Evolutionary conservation across 805 yeast genomes (phyloP).

Genomic region (Lachancea waltii): DNA sequence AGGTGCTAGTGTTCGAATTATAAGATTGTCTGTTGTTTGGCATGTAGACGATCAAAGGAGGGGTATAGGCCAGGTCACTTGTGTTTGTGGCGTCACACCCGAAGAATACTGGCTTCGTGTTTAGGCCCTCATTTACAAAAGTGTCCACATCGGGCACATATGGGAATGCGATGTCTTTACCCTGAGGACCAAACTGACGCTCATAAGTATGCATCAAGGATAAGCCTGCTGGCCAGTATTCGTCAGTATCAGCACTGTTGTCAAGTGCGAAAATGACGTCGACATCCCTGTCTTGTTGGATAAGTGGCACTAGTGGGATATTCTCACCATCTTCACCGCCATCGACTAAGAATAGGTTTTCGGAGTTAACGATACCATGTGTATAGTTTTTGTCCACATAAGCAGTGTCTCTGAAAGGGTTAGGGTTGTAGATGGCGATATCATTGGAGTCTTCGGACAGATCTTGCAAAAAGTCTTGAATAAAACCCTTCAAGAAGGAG

Average conservation of each 20-base stretch:
- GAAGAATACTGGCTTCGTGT: slow-evolving; percentile 69
- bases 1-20: slow-evolving; percentile 67
- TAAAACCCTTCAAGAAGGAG: slow-evolving; percentile 43
- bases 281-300: slow-evolving; percentile 54
- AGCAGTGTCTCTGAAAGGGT: slow-evolving; percentile 53
- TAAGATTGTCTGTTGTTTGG: slow-evolving; percentile 67
- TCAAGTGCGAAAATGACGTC: slow-evolving; percentile 63
- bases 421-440: slow-evolving; percentile 64
- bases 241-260: slow-evolving; percentile 60
- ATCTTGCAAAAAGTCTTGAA: slow-evolving; percentile 39
- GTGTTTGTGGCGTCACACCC: slow-evolving; percentile 70
- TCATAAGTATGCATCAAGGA: slow-evolving; percentile 50
- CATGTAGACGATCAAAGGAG: slow-evolving; percentile 72
- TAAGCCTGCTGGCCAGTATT: slow-evolving; percentile 62
- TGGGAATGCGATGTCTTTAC: slow-evolving; percentile 64
- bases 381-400: slow-evolving; percentile 30
- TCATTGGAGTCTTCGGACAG: slow-evolving; percentile 51
- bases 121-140: slow-evolving; percentile 54
- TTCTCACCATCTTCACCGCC: slow-evolving; percentile 71
- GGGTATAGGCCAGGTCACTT: slow-evolving; percentile 46
- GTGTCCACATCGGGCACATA: slow-evolving; percentile 68
- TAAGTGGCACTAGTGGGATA: slow-evolving; percentile 54
- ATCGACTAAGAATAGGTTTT: slow-evolving; percentile 52
- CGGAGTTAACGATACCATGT: slow-evolving; percentile 36
- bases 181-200: slow-evolving; percentile 49